These are phyloP conservation scores for Porpolomopsis calyptriformis DNA, from an alignment of 768 basidiomycete genomes.

Conservation along the genomic window DNA sequence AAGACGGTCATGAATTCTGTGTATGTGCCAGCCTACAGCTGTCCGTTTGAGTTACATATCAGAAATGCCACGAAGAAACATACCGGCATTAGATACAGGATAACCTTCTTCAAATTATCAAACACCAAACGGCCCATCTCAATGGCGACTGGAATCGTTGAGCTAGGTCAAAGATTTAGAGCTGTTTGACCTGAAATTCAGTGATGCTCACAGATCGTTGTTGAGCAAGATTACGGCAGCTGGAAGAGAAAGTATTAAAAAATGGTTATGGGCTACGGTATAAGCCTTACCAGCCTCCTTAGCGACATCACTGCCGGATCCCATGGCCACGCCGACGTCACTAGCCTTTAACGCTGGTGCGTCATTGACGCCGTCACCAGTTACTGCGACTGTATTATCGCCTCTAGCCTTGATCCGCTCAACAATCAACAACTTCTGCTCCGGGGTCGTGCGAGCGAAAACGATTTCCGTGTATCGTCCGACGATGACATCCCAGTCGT, in stretches of 20 bases:
- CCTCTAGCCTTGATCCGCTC: slow-evolving; percentile 50
- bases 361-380: slow-evolving; percentile 66
- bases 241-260: slow-evolving; percentile 7
- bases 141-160: slow-evolving; percentile 47
- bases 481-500: slow-evolving; percentile 14
- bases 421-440: slow-evolving; percentile 64
- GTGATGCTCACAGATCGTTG: slow-evolving; percentile 32
- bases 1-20: slow-evolving; percentile 50
- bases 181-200: neutral
- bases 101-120: slow-evolving; percentile 47
- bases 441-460: slow-evolving; percentile 60
- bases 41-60: slow-evolving; percentile 2
- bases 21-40: slow-evolving; percentile 39
- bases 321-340: slow-evolving; percentile 48
- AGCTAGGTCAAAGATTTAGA: slow-evolving; percentile 3
- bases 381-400: slow-evolving; percentile 34
- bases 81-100: slow-evolving; percentile 36
- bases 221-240: slow-evolving; percentile 43
- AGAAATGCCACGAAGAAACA: slow-evolving; percentile 1
- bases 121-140: slow-evolving; percentile 50
- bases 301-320: slow-evolving; percentile 37
- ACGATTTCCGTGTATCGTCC: slow-evolving; percentile 40
- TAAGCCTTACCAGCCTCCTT: slow-evolving; percentile 41
- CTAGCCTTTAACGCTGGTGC: slow-evolving; percentile 55
- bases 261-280: slow-evolving; percentile 7